Base-by-base conservation (phyloP, 768 basidiomycete species). In the Pisolithus microcarpus region DNA sequence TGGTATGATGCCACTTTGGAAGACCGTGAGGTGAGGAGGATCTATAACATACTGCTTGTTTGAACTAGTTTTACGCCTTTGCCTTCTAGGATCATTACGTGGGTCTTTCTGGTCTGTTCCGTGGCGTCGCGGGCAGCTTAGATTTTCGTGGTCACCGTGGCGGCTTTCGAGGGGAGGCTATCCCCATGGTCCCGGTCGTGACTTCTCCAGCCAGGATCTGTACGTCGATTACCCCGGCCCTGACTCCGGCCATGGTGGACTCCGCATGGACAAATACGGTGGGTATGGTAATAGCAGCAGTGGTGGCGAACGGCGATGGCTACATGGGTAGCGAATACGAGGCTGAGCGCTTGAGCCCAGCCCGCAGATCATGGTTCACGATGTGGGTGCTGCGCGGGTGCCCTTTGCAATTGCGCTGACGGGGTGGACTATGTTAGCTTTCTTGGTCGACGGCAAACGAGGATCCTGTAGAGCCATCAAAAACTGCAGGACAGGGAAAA, bases 391-490 rank as follows among this genome's bases (percentile, higher is more conserved):
- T 40, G 4, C 34, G 34, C 6, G 3, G 13, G 13, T n/a, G 11
- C 40, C 26, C 24, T 23, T 26, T 42, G 23, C n/a, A 13, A 31
- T n/a, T 45, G 24, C 30, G 23, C 11, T 19, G 11, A 36, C 31
- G 26, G 46, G 21, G 50, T 16, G 9, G 34, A 43, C 34, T 43
- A 52, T 15, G 45, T 51, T 19, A 98, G 95, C 71, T 99, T 16
- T 96, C 95, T 1, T 98, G 94, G 94, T 97, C 95, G 9, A 99
- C 95, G 43, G 93, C 95, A 7, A 97, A 99, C 65, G 95, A 99
- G 65, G 95, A 99, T 65, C 73, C 98, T 42, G 94, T 99, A 18
- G 95, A 99, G 70, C 70, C 98, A 18, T 99, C 61, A 94, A 97
- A n/a, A 73, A 99, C 95, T 31, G 95, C 94, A 0, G 95, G 94